Evolutionary conservation across 257 asterid species (phyloP).

Genomic region (Penstemon barbatus): DNA sequence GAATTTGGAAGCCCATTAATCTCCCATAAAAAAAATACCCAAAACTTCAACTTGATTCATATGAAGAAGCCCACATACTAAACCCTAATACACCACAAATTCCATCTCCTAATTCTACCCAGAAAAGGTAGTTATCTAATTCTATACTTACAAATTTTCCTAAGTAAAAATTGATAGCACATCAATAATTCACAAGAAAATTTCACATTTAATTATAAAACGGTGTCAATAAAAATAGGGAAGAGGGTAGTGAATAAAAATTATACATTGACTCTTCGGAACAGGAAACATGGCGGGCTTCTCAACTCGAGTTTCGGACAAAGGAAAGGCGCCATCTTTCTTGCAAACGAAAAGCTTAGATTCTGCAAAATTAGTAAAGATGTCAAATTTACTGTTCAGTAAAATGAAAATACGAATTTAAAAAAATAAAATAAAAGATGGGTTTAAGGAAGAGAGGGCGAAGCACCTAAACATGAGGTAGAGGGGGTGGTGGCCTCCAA

Average conservation of each 20-base stretch:
- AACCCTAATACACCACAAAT: too few species aligned
- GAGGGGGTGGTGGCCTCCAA: slow-evolving; percentile 44
- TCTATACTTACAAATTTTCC: too few species aligned
- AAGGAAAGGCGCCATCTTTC: slow-evolving; percentile 28
- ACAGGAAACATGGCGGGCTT: slow-evolving; percentile 51
- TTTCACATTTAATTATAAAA: background rate
- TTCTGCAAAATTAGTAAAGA: slow-evolving; percentile 40
- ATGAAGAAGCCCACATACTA: too few species aligned
- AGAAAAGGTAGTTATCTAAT: background rate
- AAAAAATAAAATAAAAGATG: background rate
- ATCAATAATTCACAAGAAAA: background rate
- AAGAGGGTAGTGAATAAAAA: background rate
- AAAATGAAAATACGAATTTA: background rate
- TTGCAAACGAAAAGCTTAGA: slow-evolving; percentile 63
- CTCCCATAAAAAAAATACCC: too few species aligned
- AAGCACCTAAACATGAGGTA: slow-evolving; percentile 35
- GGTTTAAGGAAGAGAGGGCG: background rate
- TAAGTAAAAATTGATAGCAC: background rate
- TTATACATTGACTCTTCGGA: slow-evolving; percentile 62
- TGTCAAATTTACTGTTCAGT: background rate
- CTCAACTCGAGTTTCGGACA: slow-evolving; percentile 37
- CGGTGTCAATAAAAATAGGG: too few species aligned
- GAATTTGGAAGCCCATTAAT: too few species aligned
- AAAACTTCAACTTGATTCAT: too few species aligned
- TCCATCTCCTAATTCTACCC: background rate